Evolutionary conservation across 345 rosid genomes (phyloP).

Genomic region (Hibiscus tridactylites): DNA sequence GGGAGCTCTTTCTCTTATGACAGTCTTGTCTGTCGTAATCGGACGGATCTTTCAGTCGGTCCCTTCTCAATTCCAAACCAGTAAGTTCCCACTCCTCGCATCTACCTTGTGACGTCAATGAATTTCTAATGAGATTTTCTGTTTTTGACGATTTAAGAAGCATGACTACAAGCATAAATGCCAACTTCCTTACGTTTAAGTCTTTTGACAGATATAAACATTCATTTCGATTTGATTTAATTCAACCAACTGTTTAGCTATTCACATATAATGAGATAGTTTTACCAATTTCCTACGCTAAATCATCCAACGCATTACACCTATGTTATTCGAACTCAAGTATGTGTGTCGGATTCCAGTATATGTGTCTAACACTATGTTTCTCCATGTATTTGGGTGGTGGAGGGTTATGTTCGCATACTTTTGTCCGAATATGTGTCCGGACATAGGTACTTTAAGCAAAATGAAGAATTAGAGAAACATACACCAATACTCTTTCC

Average conservation of each 20-base stretch:
- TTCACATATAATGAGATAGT: too few species aligned
- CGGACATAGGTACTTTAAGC: not conserved
- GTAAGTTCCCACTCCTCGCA: slow-evolving; percentile 36
- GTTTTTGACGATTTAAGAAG: not conserved
- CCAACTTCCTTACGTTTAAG: not conserved
- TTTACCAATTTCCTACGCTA: too few species aligned
- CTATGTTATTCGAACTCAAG: not conserved
- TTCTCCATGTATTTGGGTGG: too few species aligned
- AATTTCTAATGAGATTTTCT: not conserved
- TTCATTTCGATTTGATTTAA: not conserved
- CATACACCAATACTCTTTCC: not conserved
- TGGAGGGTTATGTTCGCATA: too few species aligned
- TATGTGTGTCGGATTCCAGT: not conserved
- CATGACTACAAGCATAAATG: not conserved
- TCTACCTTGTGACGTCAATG: not conserved
- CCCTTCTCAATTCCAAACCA: slow-evolving; percentile 95
- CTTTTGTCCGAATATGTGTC: too few species aligned
- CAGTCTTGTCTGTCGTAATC: slow-evolving; percentile 78
- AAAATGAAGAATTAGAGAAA: not conserved
- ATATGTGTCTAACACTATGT: not conserved
- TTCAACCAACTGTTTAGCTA: not conserved
- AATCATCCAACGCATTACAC: too few species aligned
- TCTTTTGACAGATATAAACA: not conserved
- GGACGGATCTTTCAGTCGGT: slow-evolving; percentile 89
- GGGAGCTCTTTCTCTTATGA: slow-evolving; percentile 96